Percentiles rank a stretch among this genome's conserved stretches.
phyloP scores from a whole-genome alignment of 768 basidiomycete species.

The Collybia sp. region DNA sequence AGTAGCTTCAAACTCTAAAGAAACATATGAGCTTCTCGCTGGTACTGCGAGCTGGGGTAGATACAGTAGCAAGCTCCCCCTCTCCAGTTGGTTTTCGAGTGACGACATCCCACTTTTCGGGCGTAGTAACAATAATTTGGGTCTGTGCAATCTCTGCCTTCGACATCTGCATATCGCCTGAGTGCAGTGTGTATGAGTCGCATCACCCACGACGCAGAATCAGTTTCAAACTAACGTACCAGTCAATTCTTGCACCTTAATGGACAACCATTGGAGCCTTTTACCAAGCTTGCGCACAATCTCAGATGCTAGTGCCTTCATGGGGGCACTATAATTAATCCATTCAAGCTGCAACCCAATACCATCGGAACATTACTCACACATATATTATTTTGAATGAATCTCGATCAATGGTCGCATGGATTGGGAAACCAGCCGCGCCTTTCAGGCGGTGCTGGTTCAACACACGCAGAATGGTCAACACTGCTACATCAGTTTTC shows the following conservation, averaged over 20 bases:
- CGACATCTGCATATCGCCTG: slow-evolving; percentile 95
- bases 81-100: slow-evolving; percentile 96
- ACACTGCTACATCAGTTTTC: slow-evolving; percentile 98
- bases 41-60: slow-evolving; percentile 16
- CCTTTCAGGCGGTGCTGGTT: slow-evolving; percentile 51
- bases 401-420: slow-evolving; percentile 55
- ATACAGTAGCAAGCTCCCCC: slow-evolving; percentile 89
- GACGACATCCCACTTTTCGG: slow-evolving; percentile 99
- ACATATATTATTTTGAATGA: slow-evolving; percentile 98
- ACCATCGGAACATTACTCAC: slow-evolving; percentile 32
- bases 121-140: slow-evolving; percentile 97
- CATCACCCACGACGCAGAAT: neutral
- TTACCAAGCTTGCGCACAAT: slow-evolving; percentile 92
- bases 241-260: slow-evolving; percentile 87
- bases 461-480: slow-evolving; percentile 86
- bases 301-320: slow-evolving; percentile 97
- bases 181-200: too few species aligned
- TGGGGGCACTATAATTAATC: slow-evolving; percentile 67
- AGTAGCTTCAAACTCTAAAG: slow-evolving; percentile 83
- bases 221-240: slow-evolving; percentile 35
- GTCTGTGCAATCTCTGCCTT: slow-evolving; percentile 91
- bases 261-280: slow-evolving; percentile 82
- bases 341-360: neutral
- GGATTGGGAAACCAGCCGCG: slow-evolving; percentile 25
- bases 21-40: neutral